Conservation (phyloP, 768 basidiomycete species). For the Artomyces pyxidatus region DNA sequence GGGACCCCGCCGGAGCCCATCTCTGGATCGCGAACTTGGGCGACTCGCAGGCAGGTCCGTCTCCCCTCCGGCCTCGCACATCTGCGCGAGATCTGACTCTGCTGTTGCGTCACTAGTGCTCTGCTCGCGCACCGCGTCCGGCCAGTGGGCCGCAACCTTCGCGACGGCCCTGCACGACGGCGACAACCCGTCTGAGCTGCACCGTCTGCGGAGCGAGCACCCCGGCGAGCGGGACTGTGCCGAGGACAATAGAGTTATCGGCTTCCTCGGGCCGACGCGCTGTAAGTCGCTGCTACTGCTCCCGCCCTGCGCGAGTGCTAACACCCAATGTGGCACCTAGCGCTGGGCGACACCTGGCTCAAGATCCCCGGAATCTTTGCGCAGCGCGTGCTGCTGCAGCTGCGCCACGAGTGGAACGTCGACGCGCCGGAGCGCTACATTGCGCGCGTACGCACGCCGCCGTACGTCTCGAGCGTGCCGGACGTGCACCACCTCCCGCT, state of each 20-base stretch:
- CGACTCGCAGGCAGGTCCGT: constrained; percentile 70
- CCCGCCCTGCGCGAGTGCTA: background rate
- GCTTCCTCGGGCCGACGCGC: constrained; percentile 70
- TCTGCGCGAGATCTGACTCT: background rate
- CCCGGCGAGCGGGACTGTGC: constrained; percentile 65
- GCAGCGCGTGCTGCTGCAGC: constrained; percentile 26
- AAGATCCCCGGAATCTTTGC: constrained; percentile 28
- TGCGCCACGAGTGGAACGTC: constrained; percentile 29
- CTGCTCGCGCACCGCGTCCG: constrained; percentile 39
- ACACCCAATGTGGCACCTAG: constrained; percentile 10
- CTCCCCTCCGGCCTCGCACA: background rate
- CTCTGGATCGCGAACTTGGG: constrained; percentile 78
- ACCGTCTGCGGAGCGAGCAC: constrained; percentile 55
- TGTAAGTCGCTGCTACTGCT: constrained; percentile 36
- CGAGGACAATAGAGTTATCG: constrained; percentile 59
- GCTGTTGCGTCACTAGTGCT: constrained; percentile 14
- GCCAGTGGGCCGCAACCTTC: constrained; percentile 51
- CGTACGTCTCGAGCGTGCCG: constrained; percentile 35
- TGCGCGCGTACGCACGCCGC: constrained; percentile 36
- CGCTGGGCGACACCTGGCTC: constrained; percentile 31
- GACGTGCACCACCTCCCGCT: constrained; percentile 33
- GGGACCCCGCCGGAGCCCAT: constrained; percentile 60
- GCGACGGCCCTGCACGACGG: constrained; percentile 68
- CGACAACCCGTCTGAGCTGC: constrained; percentile 55
- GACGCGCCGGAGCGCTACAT: constrained; percentile 21